Evolutionary conservation across 495 filamentous ascomycete genomes (phyloP).

Genomic region (Penicillium antarcticum): DNA sequence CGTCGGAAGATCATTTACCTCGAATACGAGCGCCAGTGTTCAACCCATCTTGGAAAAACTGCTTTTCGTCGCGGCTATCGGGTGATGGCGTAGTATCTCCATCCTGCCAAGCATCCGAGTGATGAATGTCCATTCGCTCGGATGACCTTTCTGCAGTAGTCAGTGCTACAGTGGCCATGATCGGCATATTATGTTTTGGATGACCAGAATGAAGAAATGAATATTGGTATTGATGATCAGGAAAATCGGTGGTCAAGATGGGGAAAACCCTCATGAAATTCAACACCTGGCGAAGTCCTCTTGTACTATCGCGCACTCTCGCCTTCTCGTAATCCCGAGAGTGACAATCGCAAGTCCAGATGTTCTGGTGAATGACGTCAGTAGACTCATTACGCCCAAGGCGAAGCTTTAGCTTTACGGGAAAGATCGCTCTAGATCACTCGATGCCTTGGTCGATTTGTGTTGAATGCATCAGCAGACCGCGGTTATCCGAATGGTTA

Average conservation of each 20-base stretch:
- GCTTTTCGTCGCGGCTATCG: neutral
- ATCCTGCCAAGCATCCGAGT: neutral
- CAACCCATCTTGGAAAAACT: neutral
- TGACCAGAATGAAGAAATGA: neutral
- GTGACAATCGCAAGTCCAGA: neutral
- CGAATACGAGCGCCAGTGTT: too few relatives aligned
- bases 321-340: constrained; percentile 1
- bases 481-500: too few relatives aligned
- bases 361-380: constrained; percentile 4
- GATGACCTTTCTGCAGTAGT: neutral
- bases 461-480: too few relatives aligned
- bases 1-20: neutral
- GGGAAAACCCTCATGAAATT: neutral
- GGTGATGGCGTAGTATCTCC: neutral
- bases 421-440: constrained; percentile 7
- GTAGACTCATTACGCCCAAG: constrained; percentile 1
- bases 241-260: constrained; percentile 4
- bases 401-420: constrained; percentile 2
- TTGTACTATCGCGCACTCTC: neutral
- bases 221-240: neutral
- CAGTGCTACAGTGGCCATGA: neutral
- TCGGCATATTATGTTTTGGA: neutral
- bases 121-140: neutral
- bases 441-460: too few relatives aligned
- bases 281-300: neutral